phyloP scores from a whole-genome alignment of 1,139 yeast species.

The Saccharomyces hybrid region DNA sequence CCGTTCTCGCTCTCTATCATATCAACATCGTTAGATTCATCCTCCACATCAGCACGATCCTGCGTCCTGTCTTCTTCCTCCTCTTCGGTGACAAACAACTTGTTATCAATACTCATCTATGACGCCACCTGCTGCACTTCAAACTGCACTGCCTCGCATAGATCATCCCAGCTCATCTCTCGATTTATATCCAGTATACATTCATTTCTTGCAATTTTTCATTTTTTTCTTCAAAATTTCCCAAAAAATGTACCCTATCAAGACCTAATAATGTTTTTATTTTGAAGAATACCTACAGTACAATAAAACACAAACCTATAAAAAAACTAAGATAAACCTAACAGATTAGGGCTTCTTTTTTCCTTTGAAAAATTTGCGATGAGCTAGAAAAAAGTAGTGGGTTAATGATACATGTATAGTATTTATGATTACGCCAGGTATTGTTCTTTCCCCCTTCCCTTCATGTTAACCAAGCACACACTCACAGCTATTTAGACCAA shows the following conservation, averaged over 20 bases:
- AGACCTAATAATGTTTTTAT: too few relatives aligned
- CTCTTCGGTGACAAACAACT: constrained; percentile 27
- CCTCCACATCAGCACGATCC: constrained; percentile 2
- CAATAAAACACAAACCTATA: too few relatives aligned
- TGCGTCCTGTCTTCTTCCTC: constrained; percentile 10
- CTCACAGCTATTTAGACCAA: not conserved
- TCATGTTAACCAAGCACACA: not conserved
- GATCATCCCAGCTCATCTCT: not conserved
- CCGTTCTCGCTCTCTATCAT: constrained; percentile 2
- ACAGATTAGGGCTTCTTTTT: not conserved
- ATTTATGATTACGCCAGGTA: too few relatives aligned
- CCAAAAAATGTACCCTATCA: too few relatives aligned
- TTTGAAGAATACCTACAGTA: too few relatives aligned
- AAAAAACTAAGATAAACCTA: not conserved
- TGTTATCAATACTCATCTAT: constrained; percentile 8
- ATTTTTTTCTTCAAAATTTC: not conserved
- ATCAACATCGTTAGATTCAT: not conserved
- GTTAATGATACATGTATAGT: not conserved
- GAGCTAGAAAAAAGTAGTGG: not conserved
- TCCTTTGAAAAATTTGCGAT: not conserved
- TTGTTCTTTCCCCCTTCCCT: not conserved
- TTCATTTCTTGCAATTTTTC: not conserved
- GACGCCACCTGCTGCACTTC: not conserved
- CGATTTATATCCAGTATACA: not conserved
- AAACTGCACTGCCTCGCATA: not conserved